phyloP scores from a whole-genome alignment of 106 monocot genomes.

The Platanthera guangdongensis region DNA sequence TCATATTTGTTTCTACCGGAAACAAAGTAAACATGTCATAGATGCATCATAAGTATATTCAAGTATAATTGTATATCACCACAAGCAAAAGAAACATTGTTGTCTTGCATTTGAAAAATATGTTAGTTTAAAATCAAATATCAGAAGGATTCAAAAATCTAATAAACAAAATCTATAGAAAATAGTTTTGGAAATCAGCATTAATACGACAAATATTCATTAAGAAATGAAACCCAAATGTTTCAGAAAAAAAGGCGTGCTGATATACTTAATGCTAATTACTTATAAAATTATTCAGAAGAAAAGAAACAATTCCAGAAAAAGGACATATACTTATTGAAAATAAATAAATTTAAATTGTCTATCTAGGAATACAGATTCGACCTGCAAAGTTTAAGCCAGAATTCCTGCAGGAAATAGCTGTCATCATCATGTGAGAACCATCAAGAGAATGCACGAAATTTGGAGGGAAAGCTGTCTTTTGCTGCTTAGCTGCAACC shows the following conservation, averaged over 20 bases:
- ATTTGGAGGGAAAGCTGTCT: conserved; percentile 90
- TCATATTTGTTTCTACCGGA: too few species aligned
- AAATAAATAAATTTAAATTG: neutral
- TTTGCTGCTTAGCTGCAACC: conserved; percentile 74
- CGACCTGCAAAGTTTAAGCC: conserved; percentile 81
- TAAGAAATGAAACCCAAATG: neutral
- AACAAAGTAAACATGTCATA: neutral
- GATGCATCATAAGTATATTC: neutral
- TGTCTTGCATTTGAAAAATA: neutral
- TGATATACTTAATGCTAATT: neutral
- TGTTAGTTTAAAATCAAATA: neutral
- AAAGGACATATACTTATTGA: neutral
- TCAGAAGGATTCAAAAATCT: neutral
- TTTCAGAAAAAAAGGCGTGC: neutral
- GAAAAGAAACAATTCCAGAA: neutral
- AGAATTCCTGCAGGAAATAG: conserved; percentile 66
- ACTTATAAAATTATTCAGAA: neutral
- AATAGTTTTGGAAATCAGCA: neutral
- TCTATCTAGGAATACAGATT: neutral
- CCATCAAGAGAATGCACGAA: conserved; percentile 97
- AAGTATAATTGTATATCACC: neutral
- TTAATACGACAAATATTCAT: neutral
- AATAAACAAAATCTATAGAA: neutral
- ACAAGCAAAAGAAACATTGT: neutral
- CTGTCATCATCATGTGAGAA: conserved; percentile 99